Conservation (phyloP, 768 basidiomycete genomes). For the Leccinum truebloodii region DNA sequence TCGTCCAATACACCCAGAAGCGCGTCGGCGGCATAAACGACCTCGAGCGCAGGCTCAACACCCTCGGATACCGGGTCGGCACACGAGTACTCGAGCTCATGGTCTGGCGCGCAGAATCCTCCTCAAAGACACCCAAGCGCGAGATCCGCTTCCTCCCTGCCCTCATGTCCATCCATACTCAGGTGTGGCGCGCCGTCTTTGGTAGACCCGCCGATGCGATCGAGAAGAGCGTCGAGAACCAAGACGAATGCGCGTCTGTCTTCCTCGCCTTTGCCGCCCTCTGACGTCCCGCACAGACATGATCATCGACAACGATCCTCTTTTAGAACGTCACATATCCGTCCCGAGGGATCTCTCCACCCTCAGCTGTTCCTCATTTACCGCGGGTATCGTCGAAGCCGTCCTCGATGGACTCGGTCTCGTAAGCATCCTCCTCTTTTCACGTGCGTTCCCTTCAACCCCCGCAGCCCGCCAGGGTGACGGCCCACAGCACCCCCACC, state of each 20-base stretch:
- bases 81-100: conserved; percentile 84
- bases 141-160: conserved; percentile 89
- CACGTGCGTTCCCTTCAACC: conserved; percentile 12
- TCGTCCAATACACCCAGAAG: conserved; percentile 95
- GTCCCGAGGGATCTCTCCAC: conserved; percentile 94
- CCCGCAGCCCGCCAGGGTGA: conserved; percentile 89
- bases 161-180: conserved; percentile 92
- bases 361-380: conserved; percentile 95
- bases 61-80: conserved; percentile 91
- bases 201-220: conserved; percentile 93
- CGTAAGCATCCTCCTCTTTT: conserved; percentile 51
- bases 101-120: conserved; percentile 74
- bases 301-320: conserved; percentile 97
- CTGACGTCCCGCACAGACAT: conserved; percentile 61
- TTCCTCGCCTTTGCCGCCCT: neutral
- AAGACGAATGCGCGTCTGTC: conserved; percentile 80
- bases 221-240: conserved; percentile 94
- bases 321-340: conserved; percentile 87
- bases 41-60: conserved; percentile 89
- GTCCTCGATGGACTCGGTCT: conserved; percentile 93
- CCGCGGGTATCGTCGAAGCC: conserved; percentile 96
- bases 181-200: conserved; percentile 93
- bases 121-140: conserved; percentile 88
- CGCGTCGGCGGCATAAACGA: conserved; percentile 94
- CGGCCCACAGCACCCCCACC: conserved; percentile 90